Base-by-base conservation (phyloP, 345 rosid genomes). In the Populus tremula region DNA sequence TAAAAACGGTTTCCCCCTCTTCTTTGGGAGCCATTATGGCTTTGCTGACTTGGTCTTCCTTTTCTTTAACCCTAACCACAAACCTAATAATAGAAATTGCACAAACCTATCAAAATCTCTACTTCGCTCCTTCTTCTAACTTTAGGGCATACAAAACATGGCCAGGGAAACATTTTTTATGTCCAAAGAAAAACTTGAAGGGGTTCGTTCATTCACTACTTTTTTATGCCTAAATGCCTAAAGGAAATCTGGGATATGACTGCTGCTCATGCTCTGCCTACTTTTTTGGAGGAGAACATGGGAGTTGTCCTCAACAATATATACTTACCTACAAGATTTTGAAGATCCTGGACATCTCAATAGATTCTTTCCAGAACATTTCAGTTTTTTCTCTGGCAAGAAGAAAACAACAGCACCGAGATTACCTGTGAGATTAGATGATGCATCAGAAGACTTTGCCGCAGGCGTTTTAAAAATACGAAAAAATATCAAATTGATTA, bases 1-100 rank as follows among this genome's bases (percentile, higher is more conserved):
- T 12, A 47, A 18, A 47, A 72, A 38, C 50, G 76, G 77, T 23
- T 78, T 49, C 11, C 71, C 76, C 31, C 65, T 49, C 65, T 78
- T n/a, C 75, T 43, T 71, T 47, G 53, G 53, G 53, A 47, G 0
- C 20, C 53, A 47, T 47, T 47, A 47, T 75, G 79, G 65, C 62
- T 69, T 65, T 31, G 72, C 81, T 83, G 88, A 83, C 85, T 72
- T 31, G 39, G 84, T 86, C 83, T 31, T 69, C 75, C 39, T 65
- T 70, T 31, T 67, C 69, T 50, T 75, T 72, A 45, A 13, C 49
- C 63, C 47, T 5, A 76, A 35, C 50, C 53, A 47, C 53, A 47
- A 47, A 47, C 14, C 53, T 47, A 47, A 47, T 47, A 13, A 47
- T 47, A 5, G 53, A 47, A 18, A 14, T 14, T 47, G 53, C 29